Evolutionary conservation across 345 rosid genomes (phyloP).

Genomic region (Populus simonii): DNA sequence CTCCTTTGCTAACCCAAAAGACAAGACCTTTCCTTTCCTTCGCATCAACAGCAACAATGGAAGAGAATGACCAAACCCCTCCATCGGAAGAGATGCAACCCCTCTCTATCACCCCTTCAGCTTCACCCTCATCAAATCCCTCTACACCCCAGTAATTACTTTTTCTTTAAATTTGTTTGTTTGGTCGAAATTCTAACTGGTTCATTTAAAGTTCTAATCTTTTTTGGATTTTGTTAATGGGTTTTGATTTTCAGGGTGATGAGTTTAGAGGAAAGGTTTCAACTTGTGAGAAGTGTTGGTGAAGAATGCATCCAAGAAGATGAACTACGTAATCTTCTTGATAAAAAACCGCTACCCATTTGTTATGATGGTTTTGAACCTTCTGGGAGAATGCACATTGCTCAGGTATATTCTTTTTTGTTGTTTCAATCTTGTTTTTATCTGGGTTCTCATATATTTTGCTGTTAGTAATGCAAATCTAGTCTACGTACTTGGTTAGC

Average conservation of each 20-base stretch:
- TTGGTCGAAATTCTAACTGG: background rate
- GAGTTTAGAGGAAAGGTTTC: constrained; percentile 62
- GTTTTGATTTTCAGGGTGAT: constrained; percentile 24
- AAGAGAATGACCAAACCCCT: background rate
- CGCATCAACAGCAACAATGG: background rate
- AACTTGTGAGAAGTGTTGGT: constrained; percentile 67
- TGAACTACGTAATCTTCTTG: constrained; percentile 65
- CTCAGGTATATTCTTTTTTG: constrained; percentile 51
- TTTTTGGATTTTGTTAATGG: background rate
- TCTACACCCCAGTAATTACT: constrained; percentile 1
- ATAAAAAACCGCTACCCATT: constrained; percentile 70
- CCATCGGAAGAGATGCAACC: constrained; percentile 8
- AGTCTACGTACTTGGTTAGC: background rate
- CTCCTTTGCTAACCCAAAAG: background rate
- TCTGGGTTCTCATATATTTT: background rate
- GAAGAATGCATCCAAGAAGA: constrained; percentile 90
- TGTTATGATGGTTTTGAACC: constrained; percentile 98
- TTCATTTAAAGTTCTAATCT: background rate
- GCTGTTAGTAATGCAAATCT: background rate
- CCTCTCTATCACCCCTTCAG: constrained; percentile 6
- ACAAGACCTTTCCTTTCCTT: background rate
- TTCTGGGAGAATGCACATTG: constrained; percentile 92
- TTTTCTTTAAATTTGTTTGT: background rate
- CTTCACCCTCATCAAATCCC: background rate
- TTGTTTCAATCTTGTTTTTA: background rate